These are phyloP conservation scores for Penicillium polonicum DNA, from an alignment of 2,329 filamentous ascomycete species.

Conservation along the genomic window DNA sequence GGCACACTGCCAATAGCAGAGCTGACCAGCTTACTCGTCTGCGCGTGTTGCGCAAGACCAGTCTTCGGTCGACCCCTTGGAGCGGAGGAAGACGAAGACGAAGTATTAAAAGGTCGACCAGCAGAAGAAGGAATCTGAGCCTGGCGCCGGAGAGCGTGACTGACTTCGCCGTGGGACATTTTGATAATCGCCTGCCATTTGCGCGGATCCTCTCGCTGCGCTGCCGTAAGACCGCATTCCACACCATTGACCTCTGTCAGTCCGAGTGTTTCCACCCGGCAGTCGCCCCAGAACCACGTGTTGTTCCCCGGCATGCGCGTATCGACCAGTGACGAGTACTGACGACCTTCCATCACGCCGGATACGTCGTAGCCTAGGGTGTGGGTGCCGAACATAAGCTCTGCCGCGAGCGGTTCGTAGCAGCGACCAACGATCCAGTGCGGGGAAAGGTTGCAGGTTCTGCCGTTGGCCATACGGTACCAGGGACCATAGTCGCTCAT, in stretches of 20 bases:
- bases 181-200: conserved; percentile 50
- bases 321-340: conserved; percentile 49
- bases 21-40: conserved; percentile 42
- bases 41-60: conserved; percentile 34
- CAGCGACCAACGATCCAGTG: conserved; percentile 55
- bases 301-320: conserved; percentile 48
- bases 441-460: conserved; percentile 50
- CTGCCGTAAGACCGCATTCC: conserved; percentile 50
- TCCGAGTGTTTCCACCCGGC: conserved; percentile 56
- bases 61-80: neutral
- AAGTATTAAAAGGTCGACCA: neutral
- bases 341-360: conserved; percentile 48
- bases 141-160: conserved; percentile 25
- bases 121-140: conserved; percentile 27
- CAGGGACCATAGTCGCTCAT: conserved; percentile 52
- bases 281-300: conserved; percentile 59
- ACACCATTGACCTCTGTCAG: conserved; percentile 55
- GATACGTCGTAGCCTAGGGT: conserved; percentile 47
- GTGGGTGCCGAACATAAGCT: conserved; percentile 44
- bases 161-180: conserved; percentile 40
- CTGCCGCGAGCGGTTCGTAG: conserved; percentile 52
- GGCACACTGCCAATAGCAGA: conserved; percentile 2
- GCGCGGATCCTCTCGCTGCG: conserved; percentile 43
- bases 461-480: conserved; percentile 50
- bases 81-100: neutral